These are phyloP conservation scores for Neoarthrinium moseri DNA, from an alignment of 2,329 filamentous ascomycete species.

Conservation along the genomic window DNA sequence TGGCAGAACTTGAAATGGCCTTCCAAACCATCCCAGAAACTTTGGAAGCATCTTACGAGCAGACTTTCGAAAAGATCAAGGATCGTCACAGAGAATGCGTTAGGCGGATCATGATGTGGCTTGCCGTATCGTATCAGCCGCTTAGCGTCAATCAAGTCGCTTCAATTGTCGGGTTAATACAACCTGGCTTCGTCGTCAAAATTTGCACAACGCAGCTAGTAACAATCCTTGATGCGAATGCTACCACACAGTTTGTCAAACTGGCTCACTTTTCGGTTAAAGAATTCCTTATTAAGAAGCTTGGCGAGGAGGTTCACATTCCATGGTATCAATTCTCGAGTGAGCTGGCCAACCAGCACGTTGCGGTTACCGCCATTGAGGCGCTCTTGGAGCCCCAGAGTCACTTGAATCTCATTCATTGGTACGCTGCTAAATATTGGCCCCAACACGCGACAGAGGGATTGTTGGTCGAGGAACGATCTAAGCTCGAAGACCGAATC, in stretches of 20 bases:
- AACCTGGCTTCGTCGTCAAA: not conserved
- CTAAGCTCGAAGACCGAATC: not conserved
- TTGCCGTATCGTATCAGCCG: not conserved
- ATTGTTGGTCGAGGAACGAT: not conserved
- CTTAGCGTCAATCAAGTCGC: not conserved
- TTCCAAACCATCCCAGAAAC: not conserved
- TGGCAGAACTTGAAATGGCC: not conserved
- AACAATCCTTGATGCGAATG: not conserved
- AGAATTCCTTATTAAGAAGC: not conserved
- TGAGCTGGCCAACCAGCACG: not conserved
- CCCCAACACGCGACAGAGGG: not conserved
- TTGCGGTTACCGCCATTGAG: not conserved
- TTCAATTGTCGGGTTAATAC: not conserved
- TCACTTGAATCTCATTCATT: not conserved
- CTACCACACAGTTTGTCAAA: not conserved
- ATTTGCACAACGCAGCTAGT: not conserved
- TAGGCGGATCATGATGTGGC: not conserved
- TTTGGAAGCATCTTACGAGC: not conserved
- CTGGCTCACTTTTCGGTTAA: conserved; percentile 4
- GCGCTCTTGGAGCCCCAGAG: not conserved
- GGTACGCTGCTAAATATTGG: not conserved
- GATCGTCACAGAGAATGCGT: not conserved
- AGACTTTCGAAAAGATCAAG: not conserved
- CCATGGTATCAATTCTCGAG: not conserved
- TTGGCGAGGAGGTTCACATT: not conserved